Conservation (phyloP, 2,329 filamentous ascomycete species). For the Penicillium sp. region DNA sequence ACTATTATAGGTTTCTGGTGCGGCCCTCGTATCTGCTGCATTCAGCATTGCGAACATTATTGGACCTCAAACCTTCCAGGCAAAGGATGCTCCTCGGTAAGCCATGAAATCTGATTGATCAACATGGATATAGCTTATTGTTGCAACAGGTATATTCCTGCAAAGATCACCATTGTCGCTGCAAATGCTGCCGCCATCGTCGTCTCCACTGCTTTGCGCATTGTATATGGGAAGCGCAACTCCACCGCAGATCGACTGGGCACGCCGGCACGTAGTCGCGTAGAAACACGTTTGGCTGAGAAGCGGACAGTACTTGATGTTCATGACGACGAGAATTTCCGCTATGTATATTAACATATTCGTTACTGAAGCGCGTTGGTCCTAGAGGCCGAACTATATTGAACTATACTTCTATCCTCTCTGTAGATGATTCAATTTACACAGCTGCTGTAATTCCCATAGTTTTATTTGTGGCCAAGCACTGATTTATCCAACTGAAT, state of each 20-base stretch:
- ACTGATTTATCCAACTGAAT: too few species aligned
- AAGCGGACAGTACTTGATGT: conserved; percentile 13
- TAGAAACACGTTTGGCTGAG: conserved; percentile 18
- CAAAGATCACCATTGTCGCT: conserved; percentile 39
- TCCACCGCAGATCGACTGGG: conserved; percentile 17
- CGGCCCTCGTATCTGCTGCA: conserved; percentile 42
- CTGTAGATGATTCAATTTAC: too few species aligned
- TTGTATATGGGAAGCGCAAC: conserved; percentile 28
- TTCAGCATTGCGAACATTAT: conserved; percentile 39
- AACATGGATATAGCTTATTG: too few species aligned
- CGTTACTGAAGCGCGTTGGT: too few species aligned
- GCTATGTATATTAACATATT: conserved; percentile 27
- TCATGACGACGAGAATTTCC: conserved; percentile 26
- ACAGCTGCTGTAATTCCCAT: too few species aligned
- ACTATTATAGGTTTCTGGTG: conserved; percentile 42
- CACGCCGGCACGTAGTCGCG: conserved; percentile 17
- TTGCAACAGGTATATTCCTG: conserved; percentile 24
- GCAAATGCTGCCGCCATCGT: conserved; percentile 30
- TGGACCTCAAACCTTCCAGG: conserved; percentile 45
- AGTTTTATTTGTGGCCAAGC: too few species aligned
- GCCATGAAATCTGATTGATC: too few species aligned
- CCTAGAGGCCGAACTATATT: too few species aligned
- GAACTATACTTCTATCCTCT: too few species aligned
- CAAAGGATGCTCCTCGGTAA: conserved; percentile 41
- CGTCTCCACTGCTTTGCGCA: conserved; percentile 21